phyloP scores from a whole-genome alignment of 2,329 filamentous ascomycete species.

The Trichoderma sp. region DNA sequence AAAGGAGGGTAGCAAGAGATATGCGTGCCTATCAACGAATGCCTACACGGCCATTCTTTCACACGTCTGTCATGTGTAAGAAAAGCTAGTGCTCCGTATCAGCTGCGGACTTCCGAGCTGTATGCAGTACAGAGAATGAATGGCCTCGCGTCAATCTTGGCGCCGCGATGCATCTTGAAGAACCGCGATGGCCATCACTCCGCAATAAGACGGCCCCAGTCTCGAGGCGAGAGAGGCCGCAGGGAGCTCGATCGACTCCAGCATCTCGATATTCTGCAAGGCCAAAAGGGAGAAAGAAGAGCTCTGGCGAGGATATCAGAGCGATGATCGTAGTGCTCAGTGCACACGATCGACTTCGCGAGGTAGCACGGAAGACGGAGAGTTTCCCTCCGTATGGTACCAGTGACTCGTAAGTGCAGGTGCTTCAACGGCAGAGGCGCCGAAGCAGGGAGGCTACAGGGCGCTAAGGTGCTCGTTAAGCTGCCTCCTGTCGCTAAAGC shows the following conservation, averaged over 20 bases:
- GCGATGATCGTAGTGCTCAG: not conserved
- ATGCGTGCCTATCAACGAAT: not conserved
- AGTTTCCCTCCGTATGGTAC: not conserved
- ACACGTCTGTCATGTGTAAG: not conserved
- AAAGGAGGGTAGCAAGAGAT: conserved; percentile 7
- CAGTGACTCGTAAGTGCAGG: not conserved
- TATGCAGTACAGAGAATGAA: not conserved
- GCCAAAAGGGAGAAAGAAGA: not conserved
- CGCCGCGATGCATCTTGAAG: conserved; percentile 11
- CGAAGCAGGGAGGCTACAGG: conserved; percentile 12
- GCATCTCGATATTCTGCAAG: not conserved
- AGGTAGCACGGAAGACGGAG: not conserved
- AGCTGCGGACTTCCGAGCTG: not conserved
- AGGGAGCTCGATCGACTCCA: not conserved
- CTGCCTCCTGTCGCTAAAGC: not conserved
- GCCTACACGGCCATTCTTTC: not conserved
- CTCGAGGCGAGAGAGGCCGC: not conserved
- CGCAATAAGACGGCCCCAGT: not conserved
- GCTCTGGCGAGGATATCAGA: not conserved
- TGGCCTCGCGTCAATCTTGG: conserved; percentile 8
- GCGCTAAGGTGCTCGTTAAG: not conserved
- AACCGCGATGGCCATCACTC: not conserved
- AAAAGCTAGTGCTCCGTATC: not conserved
- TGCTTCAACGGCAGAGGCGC: not conserved
- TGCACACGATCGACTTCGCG: not conserved